A percentile compares a stretch with the other conserved stretches of the same genome.
These are phyloP conservation scores for Aspergillus sp. DNA, from an alignment of 2,329 filamentous ascomycete genomes.

Conservation along the genomic window DNA sequence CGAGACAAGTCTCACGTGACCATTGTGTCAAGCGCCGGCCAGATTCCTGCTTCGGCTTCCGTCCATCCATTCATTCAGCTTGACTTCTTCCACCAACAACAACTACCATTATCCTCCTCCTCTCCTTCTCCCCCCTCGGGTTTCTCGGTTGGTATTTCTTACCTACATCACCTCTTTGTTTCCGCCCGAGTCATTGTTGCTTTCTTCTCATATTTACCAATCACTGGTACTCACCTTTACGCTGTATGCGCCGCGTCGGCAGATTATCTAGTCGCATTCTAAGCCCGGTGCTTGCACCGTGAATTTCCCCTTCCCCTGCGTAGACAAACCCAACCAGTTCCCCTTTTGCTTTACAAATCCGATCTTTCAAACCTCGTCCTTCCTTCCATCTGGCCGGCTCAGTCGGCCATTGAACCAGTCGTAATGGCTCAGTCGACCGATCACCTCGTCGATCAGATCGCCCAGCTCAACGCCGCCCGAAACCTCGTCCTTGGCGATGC, in stretches of 20 bases:
- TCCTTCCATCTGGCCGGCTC: neutral
- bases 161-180: neutral
- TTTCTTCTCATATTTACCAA: neutral
- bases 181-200: neutral
- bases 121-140: neutral
- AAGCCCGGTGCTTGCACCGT: constrained; percentile 9
- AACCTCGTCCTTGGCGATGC: constrained; percentile 85
- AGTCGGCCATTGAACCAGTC: constrained; percentile 18
- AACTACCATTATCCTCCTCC: neutral
- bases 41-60: neutral
- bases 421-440: constrained; percentile 58
- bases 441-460: constrained; percentile 73
- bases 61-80: constrained; percentile 5
- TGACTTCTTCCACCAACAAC: neutral
- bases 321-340: constrained; percentile 10
- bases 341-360: neutral
- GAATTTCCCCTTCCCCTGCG: constrained; percentile 11
- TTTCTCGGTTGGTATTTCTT: neutral
- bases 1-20: neutral
- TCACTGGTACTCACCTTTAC: constrained; percentile 7
- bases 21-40: neutral
- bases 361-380: constrained; percentile 2
- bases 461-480: constrained; percentile 86
- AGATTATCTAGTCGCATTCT: constrained; percentile 11
- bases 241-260: constrained; percentile 12